A percentile compares a stretch with the other conserved stretches of the same genome.
These are phyloP conservation scores for Boletus pseudopeckii DNA, from an alignment of 768 basidiomycete species.

Conservation along the genomic window DNA sequence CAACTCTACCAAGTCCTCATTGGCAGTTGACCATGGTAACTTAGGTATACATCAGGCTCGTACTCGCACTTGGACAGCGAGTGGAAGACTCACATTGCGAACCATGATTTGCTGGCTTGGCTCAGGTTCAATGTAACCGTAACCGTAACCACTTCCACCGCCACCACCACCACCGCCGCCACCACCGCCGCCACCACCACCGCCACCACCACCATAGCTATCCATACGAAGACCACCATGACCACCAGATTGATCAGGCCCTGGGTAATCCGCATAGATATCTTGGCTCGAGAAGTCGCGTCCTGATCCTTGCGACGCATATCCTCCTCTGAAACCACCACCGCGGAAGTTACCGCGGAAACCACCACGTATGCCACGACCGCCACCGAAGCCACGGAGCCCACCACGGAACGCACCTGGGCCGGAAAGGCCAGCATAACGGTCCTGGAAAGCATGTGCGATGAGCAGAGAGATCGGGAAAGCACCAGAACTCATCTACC, in stretches of 20 bases:
- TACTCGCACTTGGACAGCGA: background rate
- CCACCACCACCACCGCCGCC: slow-evolving; percentile 29
- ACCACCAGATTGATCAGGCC: slow-evolving; percentile 65
- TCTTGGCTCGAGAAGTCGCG: slow-evolving; percentile 86
- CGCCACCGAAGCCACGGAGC: slow-evolving; percentile 52
- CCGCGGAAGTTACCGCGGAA: slow-evolving; percentile 46
- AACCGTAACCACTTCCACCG: slow-evolving; percentile 39
- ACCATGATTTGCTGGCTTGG: slow-evolving; percentile 98
- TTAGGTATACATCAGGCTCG: slow-evolving; percentile 29
- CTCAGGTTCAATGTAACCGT: slow-evolving; percentile 57
- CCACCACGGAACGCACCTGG: slow-evolving; percentile 56
- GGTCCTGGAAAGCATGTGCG: slow-evolving; percentile 53
- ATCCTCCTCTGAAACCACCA: slow-evolving; percentile 57
- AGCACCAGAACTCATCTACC: slow-evolving; percentile 41
- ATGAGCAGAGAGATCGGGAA: background rate
- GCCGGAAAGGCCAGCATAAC: slow-evolving; percentile 82
- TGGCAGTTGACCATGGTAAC: slow-evolving; percentile 99
- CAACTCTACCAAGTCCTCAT: slow-evolving; percentile 95
- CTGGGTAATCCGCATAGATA: slow-evolving; percentile 89
- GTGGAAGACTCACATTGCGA: slow-evolving; percentile 74
- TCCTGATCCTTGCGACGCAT: slow-evolving; percentile 43
- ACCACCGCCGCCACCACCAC: slow-evolving; percentile 32
- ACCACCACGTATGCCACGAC: slow-evolving; percentile 26
- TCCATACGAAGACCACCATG: slow-evolving; percentile 37
- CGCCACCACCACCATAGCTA: slow-evolving; percentile 38